These are phyloP conservation scores for Diophrys appendiculata DNA, from an alignment of 73 alveolate genomes.

Conservation along the genomic window DNA sequence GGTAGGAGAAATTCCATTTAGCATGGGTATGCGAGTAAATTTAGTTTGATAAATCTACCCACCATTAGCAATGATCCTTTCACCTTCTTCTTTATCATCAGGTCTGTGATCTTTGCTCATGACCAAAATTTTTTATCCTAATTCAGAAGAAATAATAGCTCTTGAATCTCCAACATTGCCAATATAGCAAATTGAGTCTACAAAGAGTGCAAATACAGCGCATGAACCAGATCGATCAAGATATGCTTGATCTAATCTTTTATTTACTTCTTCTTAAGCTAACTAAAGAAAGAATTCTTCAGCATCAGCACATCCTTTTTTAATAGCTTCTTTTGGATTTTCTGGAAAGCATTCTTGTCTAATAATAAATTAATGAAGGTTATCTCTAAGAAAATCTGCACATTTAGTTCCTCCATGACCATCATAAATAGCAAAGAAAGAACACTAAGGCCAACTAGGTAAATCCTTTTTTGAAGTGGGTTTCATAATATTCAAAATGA, in stretches of 20 bases:
- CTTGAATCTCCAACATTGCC: constrained; percentile 71
- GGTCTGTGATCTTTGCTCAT: constrained; percentile 47
- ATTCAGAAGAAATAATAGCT: constrained; percentile 67
- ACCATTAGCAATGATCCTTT: constrained; percentile 35
- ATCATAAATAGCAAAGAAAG: constrained; percentile 48
- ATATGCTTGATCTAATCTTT: constrained; percentile 50
- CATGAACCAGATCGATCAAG: constrained; percentile 85
- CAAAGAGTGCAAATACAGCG: constrained; percentile 65
- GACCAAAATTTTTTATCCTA: constrained; percentile 21
- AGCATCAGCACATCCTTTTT: constrained; percentile 85
- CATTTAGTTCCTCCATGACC: constrained; percentile 54
- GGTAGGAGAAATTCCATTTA: too few relatives aligned
- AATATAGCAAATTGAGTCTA: constrained; percentile 45
- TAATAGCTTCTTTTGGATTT: constrained; percentile 83
- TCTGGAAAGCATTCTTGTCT: constrained; percentile 72
- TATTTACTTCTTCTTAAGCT: constrained; percentile 58
- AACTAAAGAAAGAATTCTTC: constrained; percentile 80
- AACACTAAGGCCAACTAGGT: constrained; percentile 50
- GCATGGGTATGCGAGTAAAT: too few relatives aligned
- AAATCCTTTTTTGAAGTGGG: constrained; percentile 63
- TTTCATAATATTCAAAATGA: constrained; percentile 50
- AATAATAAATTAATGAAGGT: constrained; percentile 75
- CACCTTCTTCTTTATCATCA: constrained; percentile 16
- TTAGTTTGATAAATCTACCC: constrained; percentile 53
- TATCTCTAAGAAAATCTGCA: constrained; percentile 81